Base-by-base conservation (phyloP, 2,329 filamentous ascomycete species). In the Trichophyton verrucosum region DNA sequence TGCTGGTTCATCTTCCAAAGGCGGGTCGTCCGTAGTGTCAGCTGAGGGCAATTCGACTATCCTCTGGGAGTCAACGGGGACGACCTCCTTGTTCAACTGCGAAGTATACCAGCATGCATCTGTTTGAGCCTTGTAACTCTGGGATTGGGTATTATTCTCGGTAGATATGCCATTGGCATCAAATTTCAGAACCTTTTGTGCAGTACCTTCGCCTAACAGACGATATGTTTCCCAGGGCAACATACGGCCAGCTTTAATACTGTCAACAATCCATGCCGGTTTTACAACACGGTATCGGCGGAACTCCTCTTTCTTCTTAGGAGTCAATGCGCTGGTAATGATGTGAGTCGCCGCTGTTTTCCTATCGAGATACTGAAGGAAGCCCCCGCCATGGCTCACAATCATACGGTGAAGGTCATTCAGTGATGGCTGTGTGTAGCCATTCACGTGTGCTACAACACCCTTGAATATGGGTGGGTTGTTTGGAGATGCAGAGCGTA, bases 311-410 rank as follows among this genome's bases (percentile, higher is more conserved):
- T 85, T 85, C 74, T 99, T 99, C 76, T 96, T 97, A 0, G 90
- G 91, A 0, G 94, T 94, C 22, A 99, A 77, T 59, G 84, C 87
- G 59, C 90, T 92, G 2, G 92, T 91, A 67, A 99, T 91, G 66
- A 99, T 96, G 71, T 99, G 92, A 0, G 95, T 99, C 0, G 91
- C 92, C 71, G 88, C 87, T 0, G 92, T 97, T 77, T 99, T 99
- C 42, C 86, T 88, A 72, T 96, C 91, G 9, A 99, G 78, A 68
- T 97, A 97, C 72, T 99, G 94, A 63, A 96, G 81, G 67, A 96
- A 97, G 0, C 88, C 89, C 36, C 91, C 95, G n/a, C 94, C 94
- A 82, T 97, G 86, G 67, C 87, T 84, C 17, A 99, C 92, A 61
- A 99, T 87, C 63, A 96, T 81, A 59, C 80, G 85, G 75, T 96